Conservation (phyloP, 345 rosid genomes). For the Citrus trifoliata region DNA sequence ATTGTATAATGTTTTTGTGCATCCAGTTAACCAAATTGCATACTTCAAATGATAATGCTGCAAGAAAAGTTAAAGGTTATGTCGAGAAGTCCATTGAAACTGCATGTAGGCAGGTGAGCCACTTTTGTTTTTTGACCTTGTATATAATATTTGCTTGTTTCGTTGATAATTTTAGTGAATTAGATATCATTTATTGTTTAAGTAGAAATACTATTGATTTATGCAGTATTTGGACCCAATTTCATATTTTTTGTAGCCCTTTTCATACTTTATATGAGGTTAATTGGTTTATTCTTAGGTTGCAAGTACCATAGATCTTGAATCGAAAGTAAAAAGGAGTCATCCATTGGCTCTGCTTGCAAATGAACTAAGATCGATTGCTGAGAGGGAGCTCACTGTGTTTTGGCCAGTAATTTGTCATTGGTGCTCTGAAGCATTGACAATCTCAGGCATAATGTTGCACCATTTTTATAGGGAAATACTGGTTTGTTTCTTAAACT, state of each 20-base stretch:
- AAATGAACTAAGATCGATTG: slow-evolving; percentile 66
- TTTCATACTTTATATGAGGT: not conserved
- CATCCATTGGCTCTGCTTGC: slow-evolving; percentile 87
- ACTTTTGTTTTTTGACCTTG: slow-evolving; percentile 11
- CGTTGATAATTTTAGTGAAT: not conserved
- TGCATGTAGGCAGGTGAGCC: slow-evolving; percentile 68
- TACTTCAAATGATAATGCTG: slow-evolving; percentile 37
- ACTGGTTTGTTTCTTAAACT: slow-evolving; percentile 58
- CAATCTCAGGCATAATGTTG: slow-evolving; percentile 53
- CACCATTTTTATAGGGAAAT: slow-evolving; percentile 84
- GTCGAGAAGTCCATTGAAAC: slow-evolving; percentile 70
- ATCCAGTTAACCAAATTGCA: slow-evolving; percentile 52
- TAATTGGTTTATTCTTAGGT: slow-evolving; percentile 40
- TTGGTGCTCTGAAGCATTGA: slow-evolving; percentile 66
- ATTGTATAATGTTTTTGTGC: slow-evolving; percentile 13
- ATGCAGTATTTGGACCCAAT: not conserved
- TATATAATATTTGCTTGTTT: not conserved
- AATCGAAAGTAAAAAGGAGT: slow-evolving; percentile 47
- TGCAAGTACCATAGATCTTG: slow-evolving; percentile 47
- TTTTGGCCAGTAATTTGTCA: slow-evolving; percentile 63
- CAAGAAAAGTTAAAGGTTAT: slow-evolving; percentile 49
- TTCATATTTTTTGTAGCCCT: not conserved
- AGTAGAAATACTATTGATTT: slow-evolving; percentile 5
- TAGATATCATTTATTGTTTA: not conserved
- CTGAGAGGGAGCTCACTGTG: slow-evolving; percentile 63